phyloP scores from a whole-genome alignment of 192 early-diverging fungal genomes.

The Coemansia sp. region DNA sequence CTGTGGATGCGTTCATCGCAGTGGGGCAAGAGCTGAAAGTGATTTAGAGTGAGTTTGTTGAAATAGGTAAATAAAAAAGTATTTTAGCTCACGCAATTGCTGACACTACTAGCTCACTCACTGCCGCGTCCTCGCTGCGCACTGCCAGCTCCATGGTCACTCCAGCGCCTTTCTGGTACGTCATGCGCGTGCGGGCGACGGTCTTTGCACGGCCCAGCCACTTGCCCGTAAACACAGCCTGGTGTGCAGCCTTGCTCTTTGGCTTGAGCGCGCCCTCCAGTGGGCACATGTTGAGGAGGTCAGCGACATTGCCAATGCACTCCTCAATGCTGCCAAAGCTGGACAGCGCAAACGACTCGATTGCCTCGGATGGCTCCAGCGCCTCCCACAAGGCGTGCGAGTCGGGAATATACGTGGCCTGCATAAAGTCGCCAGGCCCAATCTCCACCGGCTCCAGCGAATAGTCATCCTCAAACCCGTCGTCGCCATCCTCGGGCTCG shows the following conservation, averaged over 20 bases:
- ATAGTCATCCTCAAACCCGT: constrained; percentile 96
- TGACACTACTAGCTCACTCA: constrained; percentile 73
- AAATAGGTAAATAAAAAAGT: neutral
- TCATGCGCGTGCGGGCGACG: constrained; percentile 85
- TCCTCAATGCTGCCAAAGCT: constrained; percentile 56
- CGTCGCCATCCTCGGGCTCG: constrained; percentile 75
- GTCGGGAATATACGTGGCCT: constrained; percentile 78
- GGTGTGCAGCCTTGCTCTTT: constrained; percentile 74
- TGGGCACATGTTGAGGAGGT: constrained; percentile 84
- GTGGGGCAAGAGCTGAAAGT: constrained; percentile 47
- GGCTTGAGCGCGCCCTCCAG: constrained; percentile 70
- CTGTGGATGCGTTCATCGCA: constrained; percentile 55
- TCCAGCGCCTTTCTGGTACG: constrained; percentile 71
- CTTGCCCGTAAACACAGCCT: constrained; percentile 77
- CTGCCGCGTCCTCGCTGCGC: constrained; percentile 62
- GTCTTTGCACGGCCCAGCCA: constrained; percentile 79
- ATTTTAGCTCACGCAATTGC: constrained; percentile 71
- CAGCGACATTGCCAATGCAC: constrained; percentile 55
- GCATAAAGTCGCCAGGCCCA: constrained; percentile 82
- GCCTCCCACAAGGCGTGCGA: constrained; percentile 80
- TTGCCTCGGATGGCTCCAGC: constrained; percentile 67
- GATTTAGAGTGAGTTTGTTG: constrained; percentile 8
- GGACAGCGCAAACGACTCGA: constrained; percentile 88
- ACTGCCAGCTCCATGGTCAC: constrained; percentile 92
- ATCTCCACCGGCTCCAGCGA: constrained; percentile 84